phyloP scores from a whole-genome alignment of 495 filamentous ascomycete genomes.

The Lindgomyces ingoldianus region DNA sequence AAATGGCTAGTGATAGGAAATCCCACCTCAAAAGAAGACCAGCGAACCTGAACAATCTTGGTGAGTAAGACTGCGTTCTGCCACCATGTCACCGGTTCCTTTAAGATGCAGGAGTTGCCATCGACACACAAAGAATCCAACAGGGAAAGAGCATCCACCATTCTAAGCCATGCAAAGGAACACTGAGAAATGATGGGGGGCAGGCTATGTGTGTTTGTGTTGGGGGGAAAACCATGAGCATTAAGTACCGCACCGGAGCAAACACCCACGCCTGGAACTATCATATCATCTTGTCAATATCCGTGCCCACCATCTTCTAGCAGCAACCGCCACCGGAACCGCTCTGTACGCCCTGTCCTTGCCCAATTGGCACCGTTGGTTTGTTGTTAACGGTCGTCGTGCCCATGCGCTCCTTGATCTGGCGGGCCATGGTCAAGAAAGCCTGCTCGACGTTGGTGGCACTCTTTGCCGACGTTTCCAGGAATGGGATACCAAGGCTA shows the following conservation, averaged over 20 bases:
- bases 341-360: constrained; percentile 91
- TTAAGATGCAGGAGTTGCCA: constrained; percentile 23
- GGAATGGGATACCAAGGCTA: constrained; percentile 97
- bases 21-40: not conserved
- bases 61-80: constrained; percentile 3
- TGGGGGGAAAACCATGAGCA: constrained; percentile 31
- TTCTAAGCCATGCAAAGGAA: constrained; percentile 38
- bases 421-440: constrained; percentile 99
- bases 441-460: constrained; percentile 99
- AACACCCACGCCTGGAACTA: constrained; percentile 36
- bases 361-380: constrained; percentile 90
- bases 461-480: constrained; percentile 99
- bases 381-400: constrained; percentile 98
- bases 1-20: constrained; percentile 13
- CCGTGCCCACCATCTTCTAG: constrained; percentile 54
- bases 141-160: constrained; percentile 26
- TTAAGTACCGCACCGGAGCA: constrained; percentile 35
- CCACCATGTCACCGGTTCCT: not conserved
- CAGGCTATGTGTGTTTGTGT: not conserved
- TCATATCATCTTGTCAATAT: constrained; percentile 26
- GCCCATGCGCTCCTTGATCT: constrained; percentile 99
- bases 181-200: constrained; percentile 29
- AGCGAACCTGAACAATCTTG: not conserved
- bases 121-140: constrained; percentile 34
- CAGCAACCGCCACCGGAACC: constrained; percentile 91